Conservation (phyloP, 192 early-diverging fungal genomes). For the Chytriomyces sp. region DNA sequence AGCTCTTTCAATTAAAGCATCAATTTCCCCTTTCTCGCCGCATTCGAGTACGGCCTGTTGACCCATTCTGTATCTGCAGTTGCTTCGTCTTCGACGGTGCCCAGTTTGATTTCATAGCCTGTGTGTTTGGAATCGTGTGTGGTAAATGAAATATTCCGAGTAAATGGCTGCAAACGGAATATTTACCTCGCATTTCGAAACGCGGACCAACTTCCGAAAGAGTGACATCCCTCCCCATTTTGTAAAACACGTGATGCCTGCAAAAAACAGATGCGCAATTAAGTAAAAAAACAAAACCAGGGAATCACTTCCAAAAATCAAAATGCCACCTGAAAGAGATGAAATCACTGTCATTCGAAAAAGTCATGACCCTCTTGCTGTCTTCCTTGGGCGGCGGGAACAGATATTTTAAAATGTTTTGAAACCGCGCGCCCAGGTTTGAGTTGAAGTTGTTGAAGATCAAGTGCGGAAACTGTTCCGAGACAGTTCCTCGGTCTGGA, state of each 20-base stretch:
- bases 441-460: constrained; percentile 95
- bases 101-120: constrained; percentile 92
- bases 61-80: constrained; percentile 96
- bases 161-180: too few species aligned
- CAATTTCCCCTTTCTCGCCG: constrained; percentile 77
- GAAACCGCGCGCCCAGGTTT: constrained; percentile 78
- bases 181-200: constrained; percentile 86
- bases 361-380: constrained; percentile 95
- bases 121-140: too few species aligned
- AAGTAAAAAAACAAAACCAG: too few species aligned
- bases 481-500: constrained; percentile 93
- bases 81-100: constrained; percentile 90
- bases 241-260: constrained; percentile 95
- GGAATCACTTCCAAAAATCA: background rate
- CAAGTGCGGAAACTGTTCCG: constrained; percentile 95
- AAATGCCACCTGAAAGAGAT: constrained; percentile 80
- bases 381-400: constrained; percentile 98
- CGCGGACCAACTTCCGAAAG: constrained; percentile 97
- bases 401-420: constrained; percentile 91
- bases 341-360: constrained; percentile 94
- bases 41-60: constrained; percentile 80
- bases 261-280: too few species aligned
- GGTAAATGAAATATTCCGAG: too few species aligned
- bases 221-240: constrained; percentile 88
- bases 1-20: constrained; percentile 7